These are phyloP conservation scores for Colletotrichum cereale DNA, from an alignment of 2,329 filamentous ascomycete genomes.

Conservation along the genomic window DNA sequence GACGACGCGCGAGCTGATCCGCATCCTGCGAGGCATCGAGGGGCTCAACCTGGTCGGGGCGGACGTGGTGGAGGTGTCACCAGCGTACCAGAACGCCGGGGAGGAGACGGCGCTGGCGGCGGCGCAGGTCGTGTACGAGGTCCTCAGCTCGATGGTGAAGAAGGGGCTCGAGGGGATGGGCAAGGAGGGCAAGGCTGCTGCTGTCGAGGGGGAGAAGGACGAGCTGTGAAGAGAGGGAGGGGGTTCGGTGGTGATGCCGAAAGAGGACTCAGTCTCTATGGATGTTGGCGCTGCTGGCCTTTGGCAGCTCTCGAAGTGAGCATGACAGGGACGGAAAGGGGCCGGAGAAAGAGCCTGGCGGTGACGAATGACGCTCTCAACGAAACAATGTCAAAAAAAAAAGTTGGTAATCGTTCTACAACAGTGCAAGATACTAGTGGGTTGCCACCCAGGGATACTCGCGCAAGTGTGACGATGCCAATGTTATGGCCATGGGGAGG, in stretches of 20 bases:
- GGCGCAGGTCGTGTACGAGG: conserved; percentile 86
- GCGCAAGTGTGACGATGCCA: too few species aligned
- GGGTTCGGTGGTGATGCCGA: not conserved
- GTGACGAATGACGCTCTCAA: not conserved
- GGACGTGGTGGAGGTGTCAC: conserved; percentile 90
- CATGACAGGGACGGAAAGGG: not conserved
- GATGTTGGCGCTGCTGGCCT: not conserved
- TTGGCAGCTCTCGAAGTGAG: not conserved
- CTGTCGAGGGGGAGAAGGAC: conserved; percentile 47
- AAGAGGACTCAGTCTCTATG: not conserved
- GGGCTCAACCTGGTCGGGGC: conserved; percentile 87
- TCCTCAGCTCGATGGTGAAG: conserved; percentile 82
- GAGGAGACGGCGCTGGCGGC: conserved; percentile 87
- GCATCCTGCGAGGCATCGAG: conserved; percentile 85
- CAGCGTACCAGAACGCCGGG: conserved; percentile 83
- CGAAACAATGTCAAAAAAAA: not conserved
- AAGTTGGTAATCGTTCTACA: not conserved
- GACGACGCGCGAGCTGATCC: conserved; percentile 89
- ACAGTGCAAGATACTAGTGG: too few species aligned
- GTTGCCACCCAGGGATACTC: too few species aligned
- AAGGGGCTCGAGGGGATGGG: conserved; percentile 56
- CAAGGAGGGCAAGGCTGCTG: conserved; percentile 47
- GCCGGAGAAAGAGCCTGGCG: not conserved
- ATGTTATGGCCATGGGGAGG: too few species aligned
- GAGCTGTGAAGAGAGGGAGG: conserved; percentile 50